Evolutionary conservation across 805 yeast species (phyloP), one percentile per base, ranked within the genome.

Genomic region (Metschnikowia kunwiensis): DNA sequence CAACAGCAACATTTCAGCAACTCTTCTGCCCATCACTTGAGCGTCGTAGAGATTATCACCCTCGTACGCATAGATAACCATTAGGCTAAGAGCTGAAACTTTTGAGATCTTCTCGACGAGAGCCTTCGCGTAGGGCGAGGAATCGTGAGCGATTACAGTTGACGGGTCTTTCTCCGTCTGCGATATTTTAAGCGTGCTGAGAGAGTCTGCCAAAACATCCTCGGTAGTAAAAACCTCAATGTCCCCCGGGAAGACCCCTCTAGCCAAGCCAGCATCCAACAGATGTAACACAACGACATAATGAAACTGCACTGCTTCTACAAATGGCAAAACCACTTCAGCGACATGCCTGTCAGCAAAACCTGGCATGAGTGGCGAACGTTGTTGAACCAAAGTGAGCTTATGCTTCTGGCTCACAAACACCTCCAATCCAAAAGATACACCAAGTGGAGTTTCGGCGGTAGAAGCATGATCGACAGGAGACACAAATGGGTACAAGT

Each of bases 1-100:
- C 16, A 57, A 34, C 7, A 42, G 54, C 18, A 65, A 48, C 13
- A 63, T 42, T 4, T 59, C 47, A 5, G 55, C 46, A 2, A 70
- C 55, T 21, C 58, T 56, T 9, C 44, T 43, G 2, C 84, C 78
- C 42, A 82, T 58, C 7, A 54, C 43, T 27, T 65, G 65, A 6
- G 94, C 93, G 56, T 88, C 96, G 14, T 58, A 53, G 19, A 80
- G 74, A 57, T 91, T 91, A 58, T 89, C 97, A 22, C 97, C 97
- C 56, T 89, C 97, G 58, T 86, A 87, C 1, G 82, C 94, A 54
- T 72, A 80, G 12, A 76, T 66, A 8, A 76, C 74, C n/a, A 75
- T 43, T 4, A 74, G 71, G n/a, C 52, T 57, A 14, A 69, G 54
- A 7, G 52, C 50, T 34, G 53, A 24, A 19, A 39, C 13, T 24